Conservation (phyloP, 768 basidiomycete genomes). For the Gymnopilus junonius region DNA sequence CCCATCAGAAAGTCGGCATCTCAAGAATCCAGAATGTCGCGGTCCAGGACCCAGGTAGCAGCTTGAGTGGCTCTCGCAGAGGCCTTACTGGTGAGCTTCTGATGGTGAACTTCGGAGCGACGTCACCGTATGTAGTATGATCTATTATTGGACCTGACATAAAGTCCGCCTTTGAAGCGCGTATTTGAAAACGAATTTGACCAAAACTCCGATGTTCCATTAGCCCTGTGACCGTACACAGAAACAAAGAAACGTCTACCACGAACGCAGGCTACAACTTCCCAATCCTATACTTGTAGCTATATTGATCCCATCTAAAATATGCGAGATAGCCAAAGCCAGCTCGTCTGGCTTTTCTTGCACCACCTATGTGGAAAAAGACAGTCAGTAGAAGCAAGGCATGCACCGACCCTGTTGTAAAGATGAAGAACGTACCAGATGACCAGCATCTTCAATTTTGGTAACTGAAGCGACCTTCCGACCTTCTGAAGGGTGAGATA, state of each 20-base stretch:
- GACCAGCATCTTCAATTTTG: slow-evolving; percentile 47
- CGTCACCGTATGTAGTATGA: no score
- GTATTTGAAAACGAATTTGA: no score
- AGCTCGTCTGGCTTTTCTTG: slow-evolving; percentile 48
- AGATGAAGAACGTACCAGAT: slow-evolving; percentile 39
- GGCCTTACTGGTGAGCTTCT: no score
- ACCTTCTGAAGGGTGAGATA: slow-evolving; percentile 45
- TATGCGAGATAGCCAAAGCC: slow-evolving; percentile 36
- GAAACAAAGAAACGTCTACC: background rate
- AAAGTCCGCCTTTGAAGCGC: no score
- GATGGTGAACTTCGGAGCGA: no score
- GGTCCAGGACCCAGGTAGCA: no score
- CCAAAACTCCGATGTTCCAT: background rate
- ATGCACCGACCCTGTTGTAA: no score
- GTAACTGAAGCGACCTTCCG: slow-evolving; percentile 45
- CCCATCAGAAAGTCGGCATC: no score
- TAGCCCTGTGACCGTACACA: background rate
- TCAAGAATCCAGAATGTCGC: no score
- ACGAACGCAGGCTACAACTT: background rate
- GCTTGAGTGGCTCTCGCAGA: no score
- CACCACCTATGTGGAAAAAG: slow-evolving; percentile 39
- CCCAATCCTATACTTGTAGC: background rate
- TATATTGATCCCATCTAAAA: slow-evolving; percentile 32
- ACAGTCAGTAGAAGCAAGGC: background rate
- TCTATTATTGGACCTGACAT: no score